Base-by-base conservation (phyloP, 768 basidiomycete species). In the Roridomyces roridus region DNA sequence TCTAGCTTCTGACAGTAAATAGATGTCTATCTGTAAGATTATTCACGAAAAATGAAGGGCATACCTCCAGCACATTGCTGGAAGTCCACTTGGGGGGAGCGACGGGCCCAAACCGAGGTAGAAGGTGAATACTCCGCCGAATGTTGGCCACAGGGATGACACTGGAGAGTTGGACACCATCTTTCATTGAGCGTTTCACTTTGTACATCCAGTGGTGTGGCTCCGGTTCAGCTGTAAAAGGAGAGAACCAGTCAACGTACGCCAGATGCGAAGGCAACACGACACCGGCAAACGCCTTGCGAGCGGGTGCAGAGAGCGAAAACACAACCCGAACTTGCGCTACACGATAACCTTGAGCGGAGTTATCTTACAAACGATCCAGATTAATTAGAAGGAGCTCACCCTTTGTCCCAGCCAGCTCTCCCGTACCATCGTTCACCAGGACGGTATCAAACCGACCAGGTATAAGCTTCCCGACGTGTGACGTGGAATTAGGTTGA, bases 381-480 rank as follows among this genome's bases (percentile, higher is more conserved):
- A 36, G n/a, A 14, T 18, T n/a, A 46, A 12, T n/a, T n/a, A 44
- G 21, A 31, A 29, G 46, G 45, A 29, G 53, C 55, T 14, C 48
- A 72, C 70, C 67, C 51, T 57, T 29, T 6, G 60, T 26, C 2
- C 64, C 65, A 17, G 36, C 57, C 15, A 17, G 17, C 10, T 31
- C 42, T 14, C 50, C 58, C 15, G 21, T 43, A 8, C 47, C 52
- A 0, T 43, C 39, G 8, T 67, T 65, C 35, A 74, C 47, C 0
- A 75, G 48, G 2, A 55, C 72, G 1, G 70, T 71, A 55, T 75
- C 72, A 58, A 72, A 75, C 1, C 67, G 59, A 7, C 42, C 47
- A 6, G 65, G 70, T 6, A 72, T 44, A 5, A 24, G 5, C 0
- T 59, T 55, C 2, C 68, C 62, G 11, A 53, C 40, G 23, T 50